These are phyloP conservation scores for Thraustotheca clavata DNA, from an alignment of 352 stramenopile genomes.

Conservation along the genomic window DNA sequence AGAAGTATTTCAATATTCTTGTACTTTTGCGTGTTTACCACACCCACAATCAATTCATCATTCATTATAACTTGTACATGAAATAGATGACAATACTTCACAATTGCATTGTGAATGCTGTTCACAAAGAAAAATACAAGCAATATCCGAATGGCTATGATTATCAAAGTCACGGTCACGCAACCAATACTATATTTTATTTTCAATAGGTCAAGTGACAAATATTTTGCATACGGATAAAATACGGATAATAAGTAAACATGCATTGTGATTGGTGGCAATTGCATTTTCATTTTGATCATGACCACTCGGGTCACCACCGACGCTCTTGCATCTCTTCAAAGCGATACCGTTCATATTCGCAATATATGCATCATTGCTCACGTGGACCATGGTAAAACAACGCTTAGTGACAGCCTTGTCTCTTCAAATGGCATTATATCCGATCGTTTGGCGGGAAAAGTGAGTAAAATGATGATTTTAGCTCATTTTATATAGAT, in stretches of 20 bases:
- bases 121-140: neutral
- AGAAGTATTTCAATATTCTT: slow-evolving; percentile 7
- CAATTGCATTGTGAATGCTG: neutral
- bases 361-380: slow-evolving; percentile 94
- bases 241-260: neutral
- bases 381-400: slow-evolving; percentile 92
- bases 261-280: neutral
- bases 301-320: slow-evolving; percentile 6
- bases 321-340: slow-evolving; percentile 43
- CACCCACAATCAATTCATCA: too few relatives aligned
- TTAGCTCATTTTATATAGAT: slow-evolving; percentile 31
- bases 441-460: slow-evolving; percentile 92
- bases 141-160: neutral
- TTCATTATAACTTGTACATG: neutral
- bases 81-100: too few relatives aligned
- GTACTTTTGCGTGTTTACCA: too few relatives aligned
- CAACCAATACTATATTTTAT: neutral
- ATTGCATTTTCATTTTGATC: neutral
- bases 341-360: slow-evolving; percentile 71
- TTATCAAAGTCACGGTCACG: neutral
- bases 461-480: slow-evolving; percentile 31
- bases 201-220: neutral
- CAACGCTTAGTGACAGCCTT: slow-evolving; percentile 91
- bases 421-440: slow-evolving; percentile 97
- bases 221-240: neutral